Base-by-base conservation (phyloP, 176 grass and related monocot genomes). In the Paspalum vaginatum region DNA sequence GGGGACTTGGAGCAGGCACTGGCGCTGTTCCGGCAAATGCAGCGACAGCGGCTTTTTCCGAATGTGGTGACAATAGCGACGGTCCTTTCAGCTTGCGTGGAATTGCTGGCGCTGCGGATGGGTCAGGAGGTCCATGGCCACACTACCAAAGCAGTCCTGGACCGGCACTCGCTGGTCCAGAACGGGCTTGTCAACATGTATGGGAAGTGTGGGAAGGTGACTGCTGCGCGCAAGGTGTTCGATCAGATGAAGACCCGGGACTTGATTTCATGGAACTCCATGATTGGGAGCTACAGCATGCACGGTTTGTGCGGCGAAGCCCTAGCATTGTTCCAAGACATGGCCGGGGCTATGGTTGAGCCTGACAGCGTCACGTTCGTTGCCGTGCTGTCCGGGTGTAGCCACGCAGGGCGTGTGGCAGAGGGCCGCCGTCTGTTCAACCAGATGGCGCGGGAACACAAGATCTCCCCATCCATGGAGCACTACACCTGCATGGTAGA, bases 401-500 rank as follows among this genome's bases (percentile, higher is more conserved):
- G 89, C 82, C 92, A 91, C 16, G 22, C 80, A 0, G 86, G 84
- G 44, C 76, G 61, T 15, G 77, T 94, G 16, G 62, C 24, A 9
- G 83, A 91, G 41, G 92, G 92, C 26, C 89, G 81, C 43, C 4
- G 58, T 0, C 61, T 94, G 68, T 91, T 94, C 11, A 69, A 89
- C 60, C 72, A 62, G 38, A 94, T 94, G 92, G 61, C 76, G 17
- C 1, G 8, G 5, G 50, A 82, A 0, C 85, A 82, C 70, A 78
- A 79, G 13, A 79, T 94, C 9, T 38, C 48, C 62, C 81, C 89
- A 11, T 78, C 72, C 66, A 91, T 76, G 83, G 88, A 94, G 62
- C 92, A 91, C 37, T 94, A 91, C 46, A 84, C 92, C 43, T 91
- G 88, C 76, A 91, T 94, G 88, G 88, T 94, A 0, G 86, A 91